A percentile compares a stretch with the other conserved stretches of the same genome.
Evolutionary conservation across 1,284 basidiomycete genomes (phyloP).

Genomic region (Wolfiporia cocos): DNA sequence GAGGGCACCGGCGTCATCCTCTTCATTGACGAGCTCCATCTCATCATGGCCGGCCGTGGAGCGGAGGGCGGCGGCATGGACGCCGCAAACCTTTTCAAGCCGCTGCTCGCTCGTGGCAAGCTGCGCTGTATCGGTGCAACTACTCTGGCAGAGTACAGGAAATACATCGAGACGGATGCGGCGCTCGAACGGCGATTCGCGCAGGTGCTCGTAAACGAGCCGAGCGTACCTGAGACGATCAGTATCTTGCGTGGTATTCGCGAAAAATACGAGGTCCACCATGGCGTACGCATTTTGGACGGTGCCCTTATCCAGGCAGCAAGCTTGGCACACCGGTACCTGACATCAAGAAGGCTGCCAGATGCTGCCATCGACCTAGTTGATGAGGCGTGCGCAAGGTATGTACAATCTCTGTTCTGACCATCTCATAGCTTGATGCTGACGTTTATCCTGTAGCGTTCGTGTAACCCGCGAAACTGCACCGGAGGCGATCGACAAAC

Average conservation of each 20-base stretch:
- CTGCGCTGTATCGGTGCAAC: conserved; percentile 90
- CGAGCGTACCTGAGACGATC: conserved; percentile 86
- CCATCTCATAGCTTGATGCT: not conserved
- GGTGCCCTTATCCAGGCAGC: conserved; percentile 88
- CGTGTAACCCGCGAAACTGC: conserved; percentile 93
- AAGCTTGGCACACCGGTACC: conserved; percentile 90
- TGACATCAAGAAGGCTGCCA: conserved; percentile 81
- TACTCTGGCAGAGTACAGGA: conserved; percentile 89
- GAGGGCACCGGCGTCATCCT: conserved; percentile 85
- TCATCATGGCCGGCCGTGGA: conserved; percentile 85
- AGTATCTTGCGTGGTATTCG: conserved; percentile 89
- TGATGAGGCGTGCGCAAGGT: conserved; percentile 90
- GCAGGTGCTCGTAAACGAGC: conserved; percentile 92
- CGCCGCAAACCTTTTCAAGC: conserved; percentile 87
- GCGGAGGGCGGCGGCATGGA: conserved; percentile 77
- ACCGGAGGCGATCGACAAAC: conserved; percentile 90
- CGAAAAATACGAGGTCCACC: conserved; percentile 81
- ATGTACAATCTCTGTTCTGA: conserved; percentile 17
- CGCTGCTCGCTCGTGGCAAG: conserved; percentile 88
- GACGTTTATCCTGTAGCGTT: conserved; percentile 42
- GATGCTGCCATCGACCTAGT: conserved; percentile 92
- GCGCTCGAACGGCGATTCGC: conserved; percentile 95
- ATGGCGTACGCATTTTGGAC: conserved; percentile 89
- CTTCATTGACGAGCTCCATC: conserved; percentile 93
- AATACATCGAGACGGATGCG: conserved; percentile 94